A percentile compares a stretch with the other conserved stretches of the same genome.
phyloP scores from a whole-genome alignment of 768 basidiomycete species.

The Sporobolomyces roseus region DNA sequence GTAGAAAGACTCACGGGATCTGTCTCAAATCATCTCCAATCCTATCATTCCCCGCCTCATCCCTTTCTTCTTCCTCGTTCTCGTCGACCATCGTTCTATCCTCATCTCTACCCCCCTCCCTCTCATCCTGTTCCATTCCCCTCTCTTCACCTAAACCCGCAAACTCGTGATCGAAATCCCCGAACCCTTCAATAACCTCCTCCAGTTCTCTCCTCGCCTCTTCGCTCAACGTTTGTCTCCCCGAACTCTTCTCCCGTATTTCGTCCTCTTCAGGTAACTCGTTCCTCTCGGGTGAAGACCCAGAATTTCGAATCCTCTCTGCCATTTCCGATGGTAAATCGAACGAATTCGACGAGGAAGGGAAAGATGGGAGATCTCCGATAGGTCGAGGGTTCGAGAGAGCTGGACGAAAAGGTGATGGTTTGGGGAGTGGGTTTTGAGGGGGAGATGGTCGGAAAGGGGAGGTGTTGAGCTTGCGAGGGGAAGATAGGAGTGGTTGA shows the following conservation, averaged over 20 bases:
- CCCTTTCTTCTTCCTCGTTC: not conserved
- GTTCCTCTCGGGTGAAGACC: not conserved
- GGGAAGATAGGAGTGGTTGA: not conserved
- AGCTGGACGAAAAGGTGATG: too few species aligned
- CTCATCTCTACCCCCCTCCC: not conserved
- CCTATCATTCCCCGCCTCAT: too few species aligned
- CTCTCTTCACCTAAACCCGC: not conserved
- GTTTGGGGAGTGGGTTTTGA: not conserved
- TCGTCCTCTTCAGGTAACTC: not conserved
- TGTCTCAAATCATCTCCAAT: too few species aligned
- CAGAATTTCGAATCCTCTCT: not conserved
- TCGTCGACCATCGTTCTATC: too few species aligned
- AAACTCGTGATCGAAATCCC: too few species aligned
- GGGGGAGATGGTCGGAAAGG: not conserved
- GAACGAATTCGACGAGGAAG: not conserved
- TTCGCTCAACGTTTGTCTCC: not conserved
- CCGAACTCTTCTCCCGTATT: not conserved
- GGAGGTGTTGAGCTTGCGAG: not conserved
- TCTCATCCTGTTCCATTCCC: not conserved
- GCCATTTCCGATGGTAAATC: not conserved
- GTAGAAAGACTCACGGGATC: not conserved
- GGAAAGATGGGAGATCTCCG: not conserved
- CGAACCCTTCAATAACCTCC: not conserved
- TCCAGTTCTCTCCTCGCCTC: conserved; percentile 4
- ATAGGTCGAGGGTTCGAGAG: too few species aligned